Evolutionary conservation across 208 protist genomes (phyloP).

Genomic region (Trypanosoma caninum): DNA sequence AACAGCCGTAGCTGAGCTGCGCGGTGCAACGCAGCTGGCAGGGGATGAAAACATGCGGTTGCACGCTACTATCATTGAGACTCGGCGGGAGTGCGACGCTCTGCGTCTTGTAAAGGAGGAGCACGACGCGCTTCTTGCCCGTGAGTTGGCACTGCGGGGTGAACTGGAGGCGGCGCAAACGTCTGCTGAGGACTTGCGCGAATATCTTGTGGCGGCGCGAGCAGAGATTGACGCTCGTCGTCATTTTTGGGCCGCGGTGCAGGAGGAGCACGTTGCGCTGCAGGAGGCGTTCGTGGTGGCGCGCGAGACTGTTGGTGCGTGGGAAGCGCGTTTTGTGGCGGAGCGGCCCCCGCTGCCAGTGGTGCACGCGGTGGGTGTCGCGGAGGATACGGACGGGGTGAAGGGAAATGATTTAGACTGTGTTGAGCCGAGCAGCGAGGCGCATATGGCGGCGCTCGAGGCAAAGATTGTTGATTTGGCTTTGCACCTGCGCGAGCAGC

Average conservation of each 20-base stretch:
- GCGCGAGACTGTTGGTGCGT: not conserved
- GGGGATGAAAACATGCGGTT: constrained; percentile 21
- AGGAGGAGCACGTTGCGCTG: constrained; percentile 24
- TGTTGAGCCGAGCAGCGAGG: not conserved
- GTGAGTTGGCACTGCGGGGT: constrained; percentile 16
- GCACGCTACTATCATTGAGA: not conserved
- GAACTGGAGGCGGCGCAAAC: constrained; percentile 27
- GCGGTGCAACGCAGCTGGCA: not conserved
- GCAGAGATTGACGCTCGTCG: constrained; percentile 20
- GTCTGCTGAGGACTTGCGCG: constrained; percentile 1
- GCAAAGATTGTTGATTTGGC: constrained; percentile 63
- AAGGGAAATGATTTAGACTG: not conserved
- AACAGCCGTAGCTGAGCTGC: not conserved
- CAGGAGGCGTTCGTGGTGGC: constrained; percentile 17
- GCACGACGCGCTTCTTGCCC: constrained; percentile 19
- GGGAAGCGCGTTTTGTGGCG: constrained; percentile 17
- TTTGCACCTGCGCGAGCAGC: constrained; percentile 35
- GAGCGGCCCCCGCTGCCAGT: constrained; percentile 1
- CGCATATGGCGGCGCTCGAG: constrained; percentile 26
- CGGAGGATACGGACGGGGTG: not conserved
- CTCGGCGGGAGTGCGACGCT: constrained; percentile 14
- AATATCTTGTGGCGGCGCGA: constrained; percentile 12
- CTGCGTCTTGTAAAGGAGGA: constrained; percentile 19
- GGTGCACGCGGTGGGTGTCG: not conserved
- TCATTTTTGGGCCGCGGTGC: constrained; percentile 25